phyloP scores from a whole-genome alignment of 768 basidiomycete genomes.

The Rhizopogon vulgaris region DNA sequence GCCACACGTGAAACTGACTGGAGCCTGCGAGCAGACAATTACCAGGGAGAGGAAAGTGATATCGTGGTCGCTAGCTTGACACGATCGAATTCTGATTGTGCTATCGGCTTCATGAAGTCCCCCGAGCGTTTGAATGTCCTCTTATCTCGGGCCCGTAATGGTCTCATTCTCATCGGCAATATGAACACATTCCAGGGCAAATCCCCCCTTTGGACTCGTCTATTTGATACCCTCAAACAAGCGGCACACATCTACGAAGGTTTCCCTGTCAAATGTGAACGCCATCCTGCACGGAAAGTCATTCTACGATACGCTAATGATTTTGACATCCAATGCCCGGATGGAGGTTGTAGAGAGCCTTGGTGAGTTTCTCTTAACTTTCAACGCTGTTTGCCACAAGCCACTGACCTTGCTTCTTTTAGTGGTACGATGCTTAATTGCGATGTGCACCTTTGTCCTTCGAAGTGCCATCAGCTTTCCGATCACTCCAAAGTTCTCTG shows the following conservation, averaged over 20 bases:
- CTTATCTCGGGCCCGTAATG: constrained; percentile 54
- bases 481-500: constrained; percentile 62
- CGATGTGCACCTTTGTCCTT: constrained; percentile 45
- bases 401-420: not conserved
- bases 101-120: constrained; percentile 62
- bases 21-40: constrained; percentile 41
- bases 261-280: constrained; percentile 49
- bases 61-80: constrained; percentile 55
- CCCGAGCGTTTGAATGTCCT: constrained; percentile 62
- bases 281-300: constrained; percentile 37
- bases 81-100: constrained; percentile 43
- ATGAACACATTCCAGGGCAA: constrained; percentile 47
- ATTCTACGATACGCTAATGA: constrained; percentile 34
- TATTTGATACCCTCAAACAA: constrained; percentile 36
- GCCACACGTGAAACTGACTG: not conserved
- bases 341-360: constrained; percentile 50
- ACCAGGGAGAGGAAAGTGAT: constrained; percentile 65
- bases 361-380: constrained; percentile 44
- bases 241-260: constrained; percentile 47
- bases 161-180: constrained; percentile 57
- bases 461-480: constrained; percentile 49
- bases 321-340: constrained; percentile 47
- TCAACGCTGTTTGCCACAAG: not conserved
- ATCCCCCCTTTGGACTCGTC: constrained; percentile 37
- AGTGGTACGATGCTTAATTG: constrained; percentile 44